phyloP scores from a whole-genome alignment of 805 yeast species.

The Candida adriatica region DNA sequence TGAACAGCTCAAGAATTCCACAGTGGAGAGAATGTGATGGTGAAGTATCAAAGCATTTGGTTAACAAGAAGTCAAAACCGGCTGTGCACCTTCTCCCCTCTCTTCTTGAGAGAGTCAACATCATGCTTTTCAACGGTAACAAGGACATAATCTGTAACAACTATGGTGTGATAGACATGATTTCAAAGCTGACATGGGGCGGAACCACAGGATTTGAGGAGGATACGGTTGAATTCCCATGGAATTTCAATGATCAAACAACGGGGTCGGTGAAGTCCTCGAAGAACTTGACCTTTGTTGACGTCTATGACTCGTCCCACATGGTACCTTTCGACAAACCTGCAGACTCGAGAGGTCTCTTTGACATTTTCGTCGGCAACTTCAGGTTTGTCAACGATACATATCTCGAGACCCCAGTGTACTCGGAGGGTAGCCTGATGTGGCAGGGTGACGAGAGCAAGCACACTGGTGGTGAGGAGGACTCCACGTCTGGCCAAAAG shows the following conservation, averaged over 20 bases:
- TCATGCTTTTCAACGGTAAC: slow-evolving; percentile 80
- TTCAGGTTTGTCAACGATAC: slow-evolving; percentile 15
- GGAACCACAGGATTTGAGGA: slow-evolving; percentile 35
- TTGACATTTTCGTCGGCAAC: slow-evolving; percentile 40
- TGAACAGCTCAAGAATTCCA: slow-evolving; percentile 31
- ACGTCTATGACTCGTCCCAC: slow-evolving; percentile 73
- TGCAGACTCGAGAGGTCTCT: slow-evolving; percentile 57
- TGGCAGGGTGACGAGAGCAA: slow-evolving; percentile 7
- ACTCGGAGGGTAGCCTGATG: slow-evolving; percentile 5
- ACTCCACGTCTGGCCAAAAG: not conserved
- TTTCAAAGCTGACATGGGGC: slow-evolving; percentile 58
- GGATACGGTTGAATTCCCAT: slow-evolving; percentile 27
- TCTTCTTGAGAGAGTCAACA: slow-evolving; percentile 48
- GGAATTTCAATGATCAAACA: slow-evolving; percentile 37
- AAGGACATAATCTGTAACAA: slow-evolving; percentile 85
- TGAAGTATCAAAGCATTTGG: slow-evolving; percentile 46
- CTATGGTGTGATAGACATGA: slow-evolving; percentile 63
- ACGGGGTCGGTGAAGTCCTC: slow-evolving; percentile 46
- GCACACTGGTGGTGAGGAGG: slow-evolving; percentile 1
- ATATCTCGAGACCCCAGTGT: slow-evolving; percentile 22
- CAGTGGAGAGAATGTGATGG: slow-evolving; percentile 77
- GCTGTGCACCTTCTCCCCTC: slow-evolving; percentile 62
- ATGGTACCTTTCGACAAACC: slow-evolving; percentile 91
- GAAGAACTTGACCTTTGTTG: slow-evolving; percentile 69
- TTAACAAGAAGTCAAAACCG: slow-evolving; percentile 48